Evolutionary conservation across 108 stramenopile species (phyloP).

Genomic region (Skeletonema marinoi): DNA sequence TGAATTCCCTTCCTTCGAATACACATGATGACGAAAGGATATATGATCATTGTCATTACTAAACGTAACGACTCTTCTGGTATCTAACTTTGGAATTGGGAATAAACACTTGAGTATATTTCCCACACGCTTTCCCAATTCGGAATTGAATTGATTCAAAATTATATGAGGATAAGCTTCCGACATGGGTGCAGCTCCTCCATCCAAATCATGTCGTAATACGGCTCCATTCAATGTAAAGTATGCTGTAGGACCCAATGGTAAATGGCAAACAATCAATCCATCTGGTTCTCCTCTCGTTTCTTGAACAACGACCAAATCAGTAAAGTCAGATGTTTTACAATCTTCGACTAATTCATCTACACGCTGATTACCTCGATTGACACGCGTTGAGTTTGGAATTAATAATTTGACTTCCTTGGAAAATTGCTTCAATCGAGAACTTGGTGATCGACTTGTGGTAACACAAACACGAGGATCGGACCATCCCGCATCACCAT

Average conservation of each 20-base stretch:
- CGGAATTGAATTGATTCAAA: conserved; percentile 83
- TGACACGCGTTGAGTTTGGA: conserved; percentile 95
- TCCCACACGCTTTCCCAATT: conserved; percentile 89
- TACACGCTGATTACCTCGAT: conserved; percentile 94
- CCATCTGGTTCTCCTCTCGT: conserved; percentile 99
- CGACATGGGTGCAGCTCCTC: conserved; percentile 92
- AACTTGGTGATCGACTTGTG: conserved; percentile 92
- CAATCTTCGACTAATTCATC: conserved; percentile 93
- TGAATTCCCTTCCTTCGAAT: conserved; percentile 66
- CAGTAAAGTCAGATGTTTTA: conserved; percentile 92
- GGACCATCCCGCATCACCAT: conserved; percentile 89
- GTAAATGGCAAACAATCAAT: conserved; percentile 96
- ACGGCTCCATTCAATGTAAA: conserved; percentile 92
- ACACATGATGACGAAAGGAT: conserved; percentile 98
- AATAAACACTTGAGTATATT: conserved; percentile 95
- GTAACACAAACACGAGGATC: conserved; percentile 97
- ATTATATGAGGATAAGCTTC: conserved; percentile 96
- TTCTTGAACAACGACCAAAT: conserved; percentile 96
- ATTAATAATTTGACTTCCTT: conserved; percentile 97
- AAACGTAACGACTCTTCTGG: conserved; percentile 94
- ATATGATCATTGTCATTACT: conserved; percentile 95
- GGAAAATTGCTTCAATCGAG: conserved; percentile 96
- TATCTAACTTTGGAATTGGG: conserved; percentile 92
- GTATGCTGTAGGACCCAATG: conserved; percentile 97
- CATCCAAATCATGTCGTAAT: conserved; percentile 95